Evolutionary conservation across 2,329 filamentous ascomycete genomes (phyloP).

Genomic region (Reticulascus tulasneorum): DNA sequence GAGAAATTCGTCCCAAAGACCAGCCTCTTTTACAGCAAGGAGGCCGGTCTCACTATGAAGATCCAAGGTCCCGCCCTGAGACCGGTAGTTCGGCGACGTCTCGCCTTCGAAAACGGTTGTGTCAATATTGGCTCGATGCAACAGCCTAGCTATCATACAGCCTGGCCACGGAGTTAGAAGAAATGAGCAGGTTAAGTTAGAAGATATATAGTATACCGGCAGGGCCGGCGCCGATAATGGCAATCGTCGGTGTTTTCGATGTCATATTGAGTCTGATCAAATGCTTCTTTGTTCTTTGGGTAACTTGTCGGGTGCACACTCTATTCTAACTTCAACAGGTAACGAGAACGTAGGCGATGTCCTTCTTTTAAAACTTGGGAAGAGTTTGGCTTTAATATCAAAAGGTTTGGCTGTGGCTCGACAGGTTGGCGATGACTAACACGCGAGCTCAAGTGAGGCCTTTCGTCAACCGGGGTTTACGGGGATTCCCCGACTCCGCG

Average conservation of each 20-base stretch:
- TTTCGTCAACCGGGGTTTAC: too few species aligned
- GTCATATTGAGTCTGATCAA: too few species aligned
- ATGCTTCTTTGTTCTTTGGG: too few species aligned
- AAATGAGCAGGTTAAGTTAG: neutral
- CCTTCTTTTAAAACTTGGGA: too few species aligned
- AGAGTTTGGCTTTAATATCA: too few species aligned
- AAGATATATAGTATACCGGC: constrained; percentile 20
- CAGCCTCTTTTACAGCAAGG: constrained; percentile 45
- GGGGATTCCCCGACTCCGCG: too few species aligned
- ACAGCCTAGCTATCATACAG: constrained; percentile 48
- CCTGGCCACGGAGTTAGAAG: constrained; percentile 18
- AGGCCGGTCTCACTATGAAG: constrained; percentile 49
- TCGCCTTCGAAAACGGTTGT: constrained; percentile 50
- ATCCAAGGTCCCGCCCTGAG: constrained; percentile 51
- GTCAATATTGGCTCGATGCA: constrained; percentile 40
- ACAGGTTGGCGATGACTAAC: too few species aligned
- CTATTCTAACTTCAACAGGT: too few species aligned
- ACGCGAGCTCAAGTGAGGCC: too few species aligned
- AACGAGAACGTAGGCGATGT: too few species aligned
- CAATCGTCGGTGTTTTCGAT: constrained; percentile 34
- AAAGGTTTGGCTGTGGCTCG: too few species aligned
- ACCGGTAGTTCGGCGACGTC: constrained; percentile 35
- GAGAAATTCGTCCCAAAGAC: constrained; percentile 46
- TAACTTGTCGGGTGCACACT: too few species aligned
- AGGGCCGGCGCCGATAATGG: constrained; percentile 46